A percentile compares a stretch with the other conserved stretches of the same genome.
Conservation (phyloP, 495 filamentous ascomycete genomes). For the Corynascus novoguineensis region DNA sequence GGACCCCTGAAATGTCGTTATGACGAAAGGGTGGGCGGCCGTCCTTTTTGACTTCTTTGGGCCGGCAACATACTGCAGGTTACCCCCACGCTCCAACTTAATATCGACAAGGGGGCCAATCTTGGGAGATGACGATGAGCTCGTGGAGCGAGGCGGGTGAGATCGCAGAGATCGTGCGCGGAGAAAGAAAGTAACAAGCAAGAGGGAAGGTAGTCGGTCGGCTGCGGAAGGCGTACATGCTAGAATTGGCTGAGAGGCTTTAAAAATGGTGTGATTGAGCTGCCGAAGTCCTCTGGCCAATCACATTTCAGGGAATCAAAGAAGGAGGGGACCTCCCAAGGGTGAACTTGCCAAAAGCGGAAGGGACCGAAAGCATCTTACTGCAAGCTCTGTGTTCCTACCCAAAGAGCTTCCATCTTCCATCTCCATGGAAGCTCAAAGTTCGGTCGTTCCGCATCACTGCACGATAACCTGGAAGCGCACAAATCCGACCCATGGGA, state of each 20-base stretch:
- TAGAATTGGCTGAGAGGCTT: constrained; percentile 2
- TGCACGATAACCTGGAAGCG: too few species aligned
- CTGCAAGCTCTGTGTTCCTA: not conserved
- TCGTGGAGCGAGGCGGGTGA: not conserved
- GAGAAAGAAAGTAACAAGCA: not conserved
- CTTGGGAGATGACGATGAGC: not conserved
- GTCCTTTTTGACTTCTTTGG: constrained; percentile 13
- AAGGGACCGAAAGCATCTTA: not conserved
- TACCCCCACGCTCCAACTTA: constrained; percentile 6
- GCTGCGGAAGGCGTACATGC: too few species aligned
- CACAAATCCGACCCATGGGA: too few species aligned
- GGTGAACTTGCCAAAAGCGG: constrained; percentile 3
- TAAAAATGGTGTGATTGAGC: constrained; percentile 8
- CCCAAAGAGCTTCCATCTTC: not conserved
- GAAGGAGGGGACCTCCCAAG: not conserved
- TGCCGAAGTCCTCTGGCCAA: not conserved
- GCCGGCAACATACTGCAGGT: not conserved
- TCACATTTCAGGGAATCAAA: not conserved
- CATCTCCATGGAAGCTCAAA: too few species aligned
- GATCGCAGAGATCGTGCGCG: not conserved
- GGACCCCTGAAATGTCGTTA: constrained; percentile 24
- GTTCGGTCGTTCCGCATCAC: too few species aligned
- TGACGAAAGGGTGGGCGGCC: constrained; percentile 10
- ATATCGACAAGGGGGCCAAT: not conserved
- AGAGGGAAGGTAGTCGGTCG: not conserved